These are phyloP conservation scores for Neoconidiobolus thromboides DNA, from an alignment of 371 early-diverging fungal genomes.

Conservation along the genomic window DNA sequence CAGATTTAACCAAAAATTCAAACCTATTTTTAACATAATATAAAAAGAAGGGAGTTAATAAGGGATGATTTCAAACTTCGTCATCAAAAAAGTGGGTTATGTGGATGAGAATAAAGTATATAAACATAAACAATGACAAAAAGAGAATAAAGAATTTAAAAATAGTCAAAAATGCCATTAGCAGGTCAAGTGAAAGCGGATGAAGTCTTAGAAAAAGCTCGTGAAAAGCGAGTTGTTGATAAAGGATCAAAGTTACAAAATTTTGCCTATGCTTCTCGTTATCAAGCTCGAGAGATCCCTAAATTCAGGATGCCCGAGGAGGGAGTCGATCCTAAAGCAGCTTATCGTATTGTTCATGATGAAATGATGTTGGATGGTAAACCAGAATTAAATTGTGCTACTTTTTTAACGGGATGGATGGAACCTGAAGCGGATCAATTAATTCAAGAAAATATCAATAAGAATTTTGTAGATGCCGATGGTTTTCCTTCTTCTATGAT, in stretches of 20 bases:
- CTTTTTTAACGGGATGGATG: constrained; percentile 59
- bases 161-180: not conserved
- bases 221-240: constrained; percentile 5
- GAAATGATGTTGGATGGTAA: constrained; percentile 38
- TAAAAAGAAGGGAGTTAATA: not conserved
- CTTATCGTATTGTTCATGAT: constrained; percentile 39
- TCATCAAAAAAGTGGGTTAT: not conserved
- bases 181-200: not conserved
- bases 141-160: not conserved
- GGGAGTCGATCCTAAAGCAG: constrained; percentile 21
- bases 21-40: too few species aligned
- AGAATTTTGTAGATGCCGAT: constrained; percentile 53
- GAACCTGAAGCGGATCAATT: constrained; percentile 54
- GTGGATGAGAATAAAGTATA: not conserved
- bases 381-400: constrained; percentile 45
- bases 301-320: constrained; percentile 18
- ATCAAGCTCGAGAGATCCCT: not conserved
- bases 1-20: too few species aligned
- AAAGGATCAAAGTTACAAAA: not conserved
- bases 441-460: constrained; percentile 39
- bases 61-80: not conserved
- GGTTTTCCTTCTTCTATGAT: constrained; percentile 34
- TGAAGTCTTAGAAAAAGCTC: not conserved
- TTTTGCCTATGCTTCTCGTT: constrained; percentile 4
- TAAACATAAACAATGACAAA: not conserved